Evolutionary conservation across 2,329 filamentous ascomycete species (phyloP).

Genomic region (Aspergillus ruber): DNA sequence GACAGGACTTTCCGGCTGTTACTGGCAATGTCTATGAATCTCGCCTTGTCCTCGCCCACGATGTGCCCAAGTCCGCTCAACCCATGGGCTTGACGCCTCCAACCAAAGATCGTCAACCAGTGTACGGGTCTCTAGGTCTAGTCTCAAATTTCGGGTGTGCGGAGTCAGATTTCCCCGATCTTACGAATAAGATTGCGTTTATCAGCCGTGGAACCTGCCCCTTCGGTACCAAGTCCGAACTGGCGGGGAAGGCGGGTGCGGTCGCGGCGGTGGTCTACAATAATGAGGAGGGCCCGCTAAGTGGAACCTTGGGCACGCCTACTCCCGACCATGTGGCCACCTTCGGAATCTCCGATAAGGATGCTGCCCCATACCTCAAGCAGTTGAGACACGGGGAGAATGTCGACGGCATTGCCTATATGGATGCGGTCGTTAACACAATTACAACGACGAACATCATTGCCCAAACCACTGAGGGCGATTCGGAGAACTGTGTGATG

Average conservation of each 20-base stretch:
- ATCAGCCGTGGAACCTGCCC: conserved; percentile 63
- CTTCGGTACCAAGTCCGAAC: conserved; percentile 64
- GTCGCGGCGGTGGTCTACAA: conserved; percentile 69
- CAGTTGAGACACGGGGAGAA: conserved; percentile 43
- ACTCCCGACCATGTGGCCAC: conserved; percentile 45
- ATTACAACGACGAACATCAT: conserved; percentile 53
- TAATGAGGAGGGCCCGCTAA: conserved; percentile 55
- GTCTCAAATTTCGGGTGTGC: conserved; percentile 60
- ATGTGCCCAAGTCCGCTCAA: conserved; percentile 47
- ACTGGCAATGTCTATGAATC: conserved; percentile 56
- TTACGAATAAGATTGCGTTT: conserved; percentile 62
- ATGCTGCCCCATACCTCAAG: conserved; percentile 52
- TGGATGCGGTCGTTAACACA: conserved; percentile 42
- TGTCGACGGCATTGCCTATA: conserved; percentile 31
- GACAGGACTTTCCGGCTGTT: conserved; percentile 57
- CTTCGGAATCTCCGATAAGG: conserved; percentile 57
- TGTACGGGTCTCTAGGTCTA: conserved; percentile 54
- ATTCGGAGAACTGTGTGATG: conserved; percentile 53
- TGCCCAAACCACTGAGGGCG: conserved; percentile 53
- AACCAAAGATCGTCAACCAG: conserved; percentile 18
- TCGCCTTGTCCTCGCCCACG: conserved; percentile 52
- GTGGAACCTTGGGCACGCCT: conserved; percentile 63
- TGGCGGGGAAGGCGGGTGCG: conserved; percentile 64
- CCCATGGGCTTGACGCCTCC: conserved; percentile 61
- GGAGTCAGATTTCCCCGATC: conserved; percentile 56